phyloP scores from a whole-genome alignment of 352 stramenopile species.

The Globisporangium cystogenes region DNA sequence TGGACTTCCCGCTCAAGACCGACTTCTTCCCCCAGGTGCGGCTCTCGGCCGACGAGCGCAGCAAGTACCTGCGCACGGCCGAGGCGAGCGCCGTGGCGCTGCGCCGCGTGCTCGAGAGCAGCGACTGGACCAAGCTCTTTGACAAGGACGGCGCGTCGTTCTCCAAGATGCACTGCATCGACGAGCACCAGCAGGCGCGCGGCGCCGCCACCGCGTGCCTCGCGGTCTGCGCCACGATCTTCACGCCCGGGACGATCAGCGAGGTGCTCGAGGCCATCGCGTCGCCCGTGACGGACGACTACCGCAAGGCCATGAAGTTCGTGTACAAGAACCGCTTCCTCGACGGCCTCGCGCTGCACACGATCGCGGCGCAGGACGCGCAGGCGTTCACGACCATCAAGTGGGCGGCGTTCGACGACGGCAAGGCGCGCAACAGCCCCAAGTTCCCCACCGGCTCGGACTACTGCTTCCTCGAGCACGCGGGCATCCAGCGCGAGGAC shows the following conservation, averaged over 20 bases:
- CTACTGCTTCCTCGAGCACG: constrained; percentile 80
- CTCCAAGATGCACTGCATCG: constrained; percentile 61
- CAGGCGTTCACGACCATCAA: constrained; percentile 68
- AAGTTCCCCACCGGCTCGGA: constrained; percentile 37
- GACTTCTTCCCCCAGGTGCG: constrained; percentile 66
- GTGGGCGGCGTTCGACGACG: constrained; percentile 64
- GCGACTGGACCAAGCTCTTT: constrained; percentile 52
- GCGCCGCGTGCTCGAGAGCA: constrained; percentile 32
- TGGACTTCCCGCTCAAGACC: constrained; percentile 68
- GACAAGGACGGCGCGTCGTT: constrained; percentile 55
- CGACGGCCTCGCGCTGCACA: constrained; percentile 55
- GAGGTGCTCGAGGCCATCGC: constrained; percentile 64
- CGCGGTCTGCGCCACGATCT: constrained; percentile 54
- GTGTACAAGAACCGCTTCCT: constrained; percentile 52
- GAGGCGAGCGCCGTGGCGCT: constrained; percentile 36
- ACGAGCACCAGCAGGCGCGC: constrained; percentile 10
- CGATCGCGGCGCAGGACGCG: constrained; percentile 26
- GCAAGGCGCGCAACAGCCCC: constrained; percentile 19
- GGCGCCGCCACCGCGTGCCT: constrained; percentile 31
- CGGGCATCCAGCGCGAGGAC: constrained; percentile 34
- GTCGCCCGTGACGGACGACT: constrained; percentile 58
- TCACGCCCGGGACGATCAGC: constrained; percentile 44
- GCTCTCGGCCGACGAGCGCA: constrained; percentile 37
- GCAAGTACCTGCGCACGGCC: constrained; percentile 36
- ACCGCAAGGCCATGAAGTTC: constrained; percentile 61